Conservation (phyloP, 129 eudicot species). For the Helianthus annuus region HanXRQr2.0-SUNRISE NC_035433.2:126704537-126705036, state of each 20-base stretch:
- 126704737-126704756: neutral
- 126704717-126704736: neutral
- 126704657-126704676: constrained; percentile 85
- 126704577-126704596: constrained; percentile 66
- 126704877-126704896: neutral
- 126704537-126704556: constrained; percentile 68
- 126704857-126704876: neutral
- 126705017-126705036: no score
- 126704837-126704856: neutral
- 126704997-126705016: no score
- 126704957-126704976: no score
- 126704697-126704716: neutral
- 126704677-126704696: constrained; percentile 5
- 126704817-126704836: neutral
- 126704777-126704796: neutral
- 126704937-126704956: no score
- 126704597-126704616: constrained; percentile 86
- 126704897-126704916: no score
- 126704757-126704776: neutral
- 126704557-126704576: constrained; percentile 91
- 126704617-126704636: constrained; percentile 73
- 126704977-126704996: no score
- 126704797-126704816: neutral
- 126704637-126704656: constrained; percentile 59
- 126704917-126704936: no score